A percentile compares a stretch with the other conserved stretches of the same genome.
Evolutionary conservation across 805 yeast genomes (phyloP).

Genomic region (Spathaspora arborariae): DNA sequence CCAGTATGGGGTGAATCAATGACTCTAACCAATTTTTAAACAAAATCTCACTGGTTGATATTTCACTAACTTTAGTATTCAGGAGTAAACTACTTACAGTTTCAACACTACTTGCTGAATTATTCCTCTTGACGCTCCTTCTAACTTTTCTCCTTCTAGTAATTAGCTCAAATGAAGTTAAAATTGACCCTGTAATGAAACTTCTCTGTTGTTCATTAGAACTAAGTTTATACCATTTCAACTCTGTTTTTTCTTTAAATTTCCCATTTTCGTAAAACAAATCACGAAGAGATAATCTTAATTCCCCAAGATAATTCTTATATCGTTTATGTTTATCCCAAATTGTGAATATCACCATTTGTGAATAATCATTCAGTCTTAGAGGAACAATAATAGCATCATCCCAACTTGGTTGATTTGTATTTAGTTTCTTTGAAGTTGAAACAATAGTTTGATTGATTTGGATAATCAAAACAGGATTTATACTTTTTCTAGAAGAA

Average conservation of each 20-base stretch:
- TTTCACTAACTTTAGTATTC: neutral
- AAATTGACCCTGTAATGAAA: conserved; percentile 47
- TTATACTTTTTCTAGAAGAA: conserved; percentile 19
- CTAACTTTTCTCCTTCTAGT: conserved; percentile 12
- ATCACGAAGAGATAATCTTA: conserved; percentile 27
- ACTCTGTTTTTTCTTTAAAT: conserved; percentile 18
- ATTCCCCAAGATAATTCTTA: conserved; percentile 39
- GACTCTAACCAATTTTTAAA: conserved; percentile 26
- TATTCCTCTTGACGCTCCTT: neutral
- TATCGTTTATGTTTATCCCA: conserved; percentile 39
- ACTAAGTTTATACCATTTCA: conserved; percentile 44
- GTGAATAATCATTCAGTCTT: conserved; percentile 23
- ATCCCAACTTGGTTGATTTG: conserved; percentile 41
- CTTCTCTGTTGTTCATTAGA: conserved; percentile 36
- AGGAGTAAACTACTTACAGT: neutral
- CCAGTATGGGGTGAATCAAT: conserved; percentile 19
- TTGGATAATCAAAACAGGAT: conserved; percentile 35
- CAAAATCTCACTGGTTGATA: neutral
- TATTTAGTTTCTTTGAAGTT: conserved; percentile 27
- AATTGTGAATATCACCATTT: conserved; percentile 28
- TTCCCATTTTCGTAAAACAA: conserved; percentile 17
- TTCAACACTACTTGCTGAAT: neutral
- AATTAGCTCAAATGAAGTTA: conserved; percentile 39
- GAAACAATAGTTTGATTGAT: conserved; percentile 26
- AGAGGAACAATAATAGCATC: conserved; percentile 29